Evolutionary conservation across 2,329 filamentous ascomycete genomes (phyloP).

Genomic region (Cladobotryum protrusum): DNA sequence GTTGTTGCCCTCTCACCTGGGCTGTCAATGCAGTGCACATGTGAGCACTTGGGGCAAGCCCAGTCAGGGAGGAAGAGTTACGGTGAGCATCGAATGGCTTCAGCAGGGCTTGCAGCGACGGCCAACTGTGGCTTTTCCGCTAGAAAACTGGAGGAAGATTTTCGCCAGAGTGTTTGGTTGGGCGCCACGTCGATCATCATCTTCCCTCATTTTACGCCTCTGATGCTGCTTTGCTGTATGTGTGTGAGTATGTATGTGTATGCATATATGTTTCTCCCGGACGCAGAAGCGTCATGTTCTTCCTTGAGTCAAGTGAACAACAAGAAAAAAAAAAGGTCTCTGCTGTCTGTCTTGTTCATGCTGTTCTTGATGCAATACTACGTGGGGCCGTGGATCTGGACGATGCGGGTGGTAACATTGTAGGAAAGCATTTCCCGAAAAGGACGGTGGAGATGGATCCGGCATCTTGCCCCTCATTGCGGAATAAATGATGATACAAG

Average conservation of each 20-base stretch:
- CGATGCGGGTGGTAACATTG: constrained; percentile 7
- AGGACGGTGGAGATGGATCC: neutral
- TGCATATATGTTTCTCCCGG: too few relatives aligned
- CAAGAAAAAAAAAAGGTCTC: too few relatives aligned
- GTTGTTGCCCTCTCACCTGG: too few relatives aligned
- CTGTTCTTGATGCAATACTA: constrained; percentile 4
- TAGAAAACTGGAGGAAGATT: too few relatives aligned
- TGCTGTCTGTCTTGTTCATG: neutral
- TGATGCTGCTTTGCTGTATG: too few relatives aligned
- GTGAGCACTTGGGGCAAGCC: neutral
- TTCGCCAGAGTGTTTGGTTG: too few relatives aligned
- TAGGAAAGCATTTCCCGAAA: constrained; percentile 3
- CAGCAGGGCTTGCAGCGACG: neutral
- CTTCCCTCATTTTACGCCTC: too few relatives aligned
- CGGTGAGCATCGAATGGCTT: neutral
- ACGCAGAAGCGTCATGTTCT: too few relatives aligned
- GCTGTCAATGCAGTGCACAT: neutral
- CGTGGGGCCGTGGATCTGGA: constrained; percentile 8
- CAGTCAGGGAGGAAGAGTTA: neutral
- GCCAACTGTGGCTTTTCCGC: too few relatives aligned
- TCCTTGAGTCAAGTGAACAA: too few relatives aligned
- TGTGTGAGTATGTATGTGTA: too few relatives aligned
- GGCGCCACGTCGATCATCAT: too few relatives aligned
- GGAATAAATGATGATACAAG: neutral
- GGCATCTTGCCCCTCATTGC: neutral